Base-by-base conservation (phyloP, 371 early-diverging fungal species). In the Mortierella polycephala region DNA sequence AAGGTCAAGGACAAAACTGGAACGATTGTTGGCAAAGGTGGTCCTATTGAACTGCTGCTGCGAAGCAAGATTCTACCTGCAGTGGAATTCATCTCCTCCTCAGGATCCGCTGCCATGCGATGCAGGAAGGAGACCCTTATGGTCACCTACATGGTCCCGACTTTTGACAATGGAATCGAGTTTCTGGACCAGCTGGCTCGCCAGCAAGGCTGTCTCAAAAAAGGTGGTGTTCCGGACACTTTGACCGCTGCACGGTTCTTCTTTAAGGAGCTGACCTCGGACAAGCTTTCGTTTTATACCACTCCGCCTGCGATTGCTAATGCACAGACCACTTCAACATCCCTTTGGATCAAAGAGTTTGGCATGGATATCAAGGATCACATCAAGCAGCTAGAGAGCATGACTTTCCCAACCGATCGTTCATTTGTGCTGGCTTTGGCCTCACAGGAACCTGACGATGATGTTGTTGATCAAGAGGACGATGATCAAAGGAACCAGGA, bases 141-240 rank as follows among this genome's bases (percentile, higher is more conserved):
- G 65, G 41, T 64, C 12, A 56, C 56, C 20, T 64, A 64, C 13
- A 30, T 49, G 7, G 56, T 64, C 8, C 65, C 65, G 5, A n/a
- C 39, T 10, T 64, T 40, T 21, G 65, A 64, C 46, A 21, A 44
- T 39, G 65, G 65, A 1, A 9, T 20, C 13, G 65, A 64, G 42
- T 64, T 57, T 47, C 49, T 64, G 57, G 50, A 18, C 2, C 12
- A 37, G 7, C 30, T 64, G 10, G 57, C 65, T 3, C 30, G 57
- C 5, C 65, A 64, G 50, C 65, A 57, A 13, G 65, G 65, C 0
- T 18, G 49, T 39, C 14, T 64, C 30, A 23, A 37, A 39, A 64
- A 64, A 50, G 65, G 65, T 5, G 65, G 41, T 42, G 51, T 64
- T 20, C 65, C 56, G 0, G 57, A 64, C 49, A 64, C 50, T 5